Conservation (phyloP, 345 rosid genomes). For the Anacardium occidentale region DNA sequence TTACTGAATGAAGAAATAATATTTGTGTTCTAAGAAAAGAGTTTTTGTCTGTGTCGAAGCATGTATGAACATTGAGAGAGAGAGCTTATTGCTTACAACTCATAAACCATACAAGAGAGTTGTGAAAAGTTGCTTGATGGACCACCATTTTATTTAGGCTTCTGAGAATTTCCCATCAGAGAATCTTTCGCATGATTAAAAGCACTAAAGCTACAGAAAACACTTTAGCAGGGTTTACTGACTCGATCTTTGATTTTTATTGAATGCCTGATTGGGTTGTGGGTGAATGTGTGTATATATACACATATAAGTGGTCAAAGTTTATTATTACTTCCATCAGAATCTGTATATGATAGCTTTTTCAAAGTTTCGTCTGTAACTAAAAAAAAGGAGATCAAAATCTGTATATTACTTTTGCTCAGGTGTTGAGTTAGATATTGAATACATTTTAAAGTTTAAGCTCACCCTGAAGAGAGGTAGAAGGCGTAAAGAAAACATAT, state of each 20-base stretch:
- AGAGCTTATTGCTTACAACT: constrained; percentile 21
- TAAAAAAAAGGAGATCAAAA: background rate
- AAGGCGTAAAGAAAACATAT: background rate
- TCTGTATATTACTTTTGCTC: no score
- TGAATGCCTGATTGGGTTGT: constrained; percentile 22
- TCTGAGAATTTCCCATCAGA: constrained; percentile 18
- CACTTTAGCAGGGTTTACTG: constrained; percentile 27
- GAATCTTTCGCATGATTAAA: constrained; percentile 29
- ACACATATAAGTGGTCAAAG: background rate
- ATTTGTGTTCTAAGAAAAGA: constrained; percentile 33
- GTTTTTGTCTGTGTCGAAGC: constrained; percentile 41
- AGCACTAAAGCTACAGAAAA: constrained; percentile 25
- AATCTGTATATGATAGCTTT: background rate
- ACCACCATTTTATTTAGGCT: constrained; percentile 38
- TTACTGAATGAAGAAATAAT: constrained; percentile 23
- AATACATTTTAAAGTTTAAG: no score
- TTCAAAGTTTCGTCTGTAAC: background rate
- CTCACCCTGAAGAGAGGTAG: no score
- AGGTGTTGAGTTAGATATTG: no score
- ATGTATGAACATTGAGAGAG: constrained; percentile 9
- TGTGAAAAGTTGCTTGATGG: constrained; percentile 39
- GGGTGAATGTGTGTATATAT: no score
- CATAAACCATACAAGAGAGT: constrained; percentile 25
- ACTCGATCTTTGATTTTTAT: constrained; percentile 23
- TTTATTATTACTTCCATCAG: constrained; percentile 3